Base-by-base conservation (phyloP, 2,329 filamentous ascomycete species). In the Penicillium hesseltinei region DNA sequence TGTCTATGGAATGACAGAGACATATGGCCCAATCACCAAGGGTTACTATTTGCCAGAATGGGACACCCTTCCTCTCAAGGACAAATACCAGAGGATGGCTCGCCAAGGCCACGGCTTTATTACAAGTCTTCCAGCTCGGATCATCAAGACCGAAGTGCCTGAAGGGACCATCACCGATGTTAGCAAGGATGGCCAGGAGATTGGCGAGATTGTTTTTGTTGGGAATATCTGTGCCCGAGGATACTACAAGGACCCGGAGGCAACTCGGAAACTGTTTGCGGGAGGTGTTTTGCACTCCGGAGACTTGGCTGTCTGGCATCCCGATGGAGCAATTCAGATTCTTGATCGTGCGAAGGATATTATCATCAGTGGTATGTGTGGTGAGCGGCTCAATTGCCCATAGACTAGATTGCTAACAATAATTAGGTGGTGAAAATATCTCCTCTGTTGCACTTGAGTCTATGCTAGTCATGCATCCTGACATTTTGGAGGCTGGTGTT, bases 321-420 rank as follows among this genome's bases (percentile, higher is more conserved):
- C 88, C 0, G 94, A 97, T 71, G 92, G 93, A 2, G 89, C 90
- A 57, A 88, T 92, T 44, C 91, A 97, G 78, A 96, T 99, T 62
- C 80, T 95, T 57, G 94, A 99, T 75, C 84, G 94, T 21, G 90
- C 91, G 15, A 99, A 99, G 79, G 94, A 99, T 71, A 97, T 99
- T 52, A 99, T 99, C 69, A 99, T 99, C 62, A 95, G 90, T 52
- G 90, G 90, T 90, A 79, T 65, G 82, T 73, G 19, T 31, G 42
- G 19, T 25, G 15, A 31, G 33, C 8, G 4, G n/a, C 15, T 10
- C 2, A n/a, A 25, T 2, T 9, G 4, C 17, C 19, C 17, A 33
- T 29, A 17, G 3, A 38, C 53, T 8, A 44, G 42, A n/a, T 40
- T 47, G 35, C 54, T 42, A 49, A 56, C 49, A 21, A 40, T 38